A percentile compares a stretch with the other conserved stretches of the same genome.
Conservation (phyloP, 2,329 filamentous ascomycete species). For the Penicillium psychrosexuale region DNA sequence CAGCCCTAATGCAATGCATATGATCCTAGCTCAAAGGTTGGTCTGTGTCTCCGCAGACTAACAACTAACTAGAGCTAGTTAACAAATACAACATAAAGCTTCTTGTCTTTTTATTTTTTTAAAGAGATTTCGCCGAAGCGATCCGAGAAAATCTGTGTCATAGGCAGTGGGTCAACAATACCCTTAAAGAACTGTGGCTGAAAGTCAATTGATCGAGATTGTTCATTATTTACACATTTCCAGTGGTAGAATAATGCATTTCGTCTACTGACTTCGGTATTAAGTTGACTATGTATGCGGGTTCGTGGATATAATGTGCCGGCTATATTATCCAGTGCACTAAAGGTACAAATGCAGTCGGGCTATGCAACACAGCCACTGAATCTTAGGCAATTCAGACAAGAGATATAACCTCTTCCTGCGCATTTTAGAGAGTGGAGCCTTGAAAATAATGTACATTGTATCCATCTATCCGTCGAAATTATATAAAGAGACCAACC, state of each 20-base stretch:
- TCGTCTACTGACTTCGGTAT: neutral
- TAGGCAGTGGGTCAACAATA: slow-evolving; percentile 4
- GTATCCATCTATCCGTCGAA: neutral
- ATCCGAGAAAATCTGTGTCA: neutral
- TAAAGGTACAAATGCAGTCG: neutral
- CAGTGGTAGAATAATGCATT: neutral
- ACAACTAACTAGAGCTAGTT: neutral
- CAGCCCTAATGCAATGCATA: neutral
- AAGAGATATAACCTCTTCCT: neutral
- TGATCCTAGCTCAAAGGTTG: neutral
- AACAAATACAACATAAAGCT: neutral
- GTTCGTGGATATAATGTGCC: neutral
- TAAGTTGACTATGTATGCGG: too few relatives aligned
- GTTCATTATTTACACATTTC: neutral
- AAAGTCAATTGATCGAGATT: slow-evolving; percentile 3
- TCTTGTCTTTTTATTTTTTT: neutral
- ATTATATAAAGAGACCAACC: neutral
- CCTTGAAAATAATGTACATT: neutral
- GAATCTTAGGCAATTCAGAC: neutral
- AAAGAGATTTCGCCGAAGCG: slow-evolving; percentile 1
- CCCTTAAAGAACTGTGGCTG: slow-evolving; percentile 1
- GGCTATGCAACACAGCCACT: slow-evolving; percentile 7
- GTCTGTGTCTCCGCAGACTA: slow-evolving; percentile 3
- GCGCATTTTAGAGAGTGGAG: neutral
- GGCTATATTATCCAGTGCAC: neutral